Evolutionary conservation across 768 basidiomycete genomes (phyloP).

Genomic region (Mycena filopes): DNA sequence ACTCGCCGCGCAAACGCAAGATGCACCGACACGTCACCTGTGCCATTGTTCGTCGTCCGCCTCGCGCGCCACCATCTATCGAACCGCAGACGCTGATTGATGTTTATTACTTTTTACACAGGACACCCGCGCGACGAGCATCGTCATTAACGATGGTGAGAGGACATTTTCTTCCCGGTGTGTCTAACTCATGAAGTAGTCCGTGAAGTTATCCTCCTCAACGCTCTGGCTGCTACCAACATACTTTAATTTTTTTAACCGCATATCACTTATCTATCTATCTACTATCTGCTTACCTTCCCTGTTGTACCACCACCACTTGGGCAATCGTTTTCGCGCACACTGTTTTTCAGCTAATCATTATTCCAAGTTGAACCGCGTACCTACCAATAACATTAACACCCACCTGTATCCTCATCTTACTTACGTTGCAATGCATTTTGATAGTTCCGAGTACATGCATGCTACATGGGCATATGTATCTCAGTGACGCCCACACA

Average conservation of each 20-base stretch:
- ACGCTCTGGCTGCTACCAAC: conserved; percentile 45
- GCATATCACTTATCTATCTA: conserved; percentile 1
- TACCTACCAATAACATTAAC: no score
- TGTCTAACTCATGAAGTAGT: conserved; percentile 37
- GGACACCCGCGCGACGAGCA: conserved; percentile 59
- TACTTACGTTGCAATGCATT: background rate
- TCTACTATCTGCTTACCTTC: background rate
- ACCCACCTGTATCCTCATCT: conserved; percentile 11
- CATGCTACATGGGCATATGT: no score
- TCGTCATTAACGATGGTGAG: conserved; percentile 61
- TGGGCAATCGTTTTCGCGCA: background rate
- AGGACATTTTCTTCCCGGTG: conserved; percentile 1
- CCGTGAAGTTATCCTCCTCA: conserved; percentile 49
- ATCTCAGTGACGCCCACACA: no score
- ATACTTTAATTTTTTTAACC: conserved; percentile 41
- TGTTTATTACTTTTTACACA: conserved; percentile 31
- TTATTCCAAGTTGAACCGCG: background rate
- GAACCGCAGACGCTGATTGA: conserved; percentile 31
- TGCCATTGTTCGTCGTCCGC: conserved; percentile 59
- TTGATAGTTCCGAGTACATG: no score
- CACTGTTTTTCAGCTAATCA: conserved; percentile 3
- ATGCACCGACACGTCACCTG: conserved; percentile 68
- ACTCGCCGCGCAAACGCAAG: conserved; percentile 57
- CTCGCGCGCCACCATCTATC: conserved; percentile 21
- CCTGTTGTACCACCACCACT: conserved; percentile 8